Base-by-base conservation (phyloP, 2,329 filamentous ascomycete genomes). In the Dryadomyces quercivorus region DNA sequence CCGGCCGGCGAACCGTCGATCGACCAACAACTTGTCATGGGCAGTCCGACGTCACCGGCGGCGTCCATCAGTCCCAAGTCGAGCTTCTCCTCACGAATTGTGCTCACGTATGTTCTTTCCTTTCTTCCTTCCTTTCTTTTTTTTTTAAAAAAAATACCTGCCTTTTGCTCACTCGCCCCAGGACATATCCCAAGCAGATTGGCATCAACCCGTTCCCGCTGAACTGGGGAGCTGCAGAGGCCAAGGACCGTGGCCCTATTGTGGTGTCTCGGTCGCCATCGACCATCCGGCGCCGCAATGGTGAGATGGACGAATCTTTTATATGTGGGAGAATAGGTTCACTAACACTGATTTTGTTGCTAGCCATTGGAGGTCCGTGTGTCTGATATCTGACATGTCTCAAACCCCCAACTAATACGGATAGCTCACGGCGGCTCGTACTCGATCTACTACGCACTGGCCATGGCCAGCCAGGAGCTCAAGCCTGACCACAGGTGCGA, bases 391-490 rank as follows among this genome's bases (percentile, higher is more conserved):
- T 38, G n/a, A 18, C 22, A 8, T 12, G 6, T 34, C 6, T 3
- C 46, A 13, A 16, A 20, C 45, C 66, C n/a, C 69, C 64, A 65
- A 50, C 60, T 63, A 51, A 21, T 46, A 42, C 45, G 51, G 53
- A n/a, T 59, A 56, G 62, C 65, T 56, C 64, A 70, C 55, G 92
- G 93, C 59, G 92, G 93, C 55, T 96, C 90, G 5, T 97, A 98
- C 68, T 90, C 88, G 58, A 92, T 96, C 60, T 97, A 97, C 72
- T 90, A 95, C 66, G 92, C 92, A 21, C 78, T 97, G 31, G 92
- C 92, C 13, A 84, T 97, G 60, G 92, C 92, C 21, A 93, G 88
- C 66, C 91, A 92, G 63, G 86, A 97, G 66, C 79, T 97, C 56
- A 82, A 88, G 58, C 77, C 82, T 44, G 85, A 95, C 61, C 91